Evolutionary conservation across 2,329 filamentous ascomycete species (phyloP), one percentile per base, ranked within the genome.

Genomic region (Aspergillus costaricaensis): DNA sequence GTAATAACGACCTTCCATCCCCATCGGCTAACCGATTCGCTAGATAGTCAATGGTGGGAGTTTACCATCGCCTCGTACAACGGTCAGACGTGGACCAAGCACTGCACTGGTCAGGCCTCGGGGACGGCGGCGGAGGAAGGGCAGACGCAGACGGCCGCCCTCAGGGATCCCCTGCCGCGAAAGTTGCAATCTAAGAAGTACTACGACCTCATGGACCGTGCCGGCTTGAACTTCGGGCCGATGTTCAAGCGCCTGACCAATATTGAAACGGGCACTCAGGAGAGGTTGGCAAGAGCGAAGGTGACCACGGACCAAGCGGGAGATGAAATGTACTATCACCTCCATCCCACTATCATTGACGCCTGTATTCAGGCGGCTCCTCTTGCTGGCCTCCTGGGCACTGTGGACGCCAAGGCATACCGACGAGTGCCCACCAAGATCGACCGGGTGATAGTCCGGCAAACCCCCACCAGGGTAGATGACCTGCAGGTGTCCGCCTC

Each of bases 21-120:
- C 9, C 41, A 49, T 41, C 48, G 57, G 2, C 30, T 69, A 27
- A 67, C 63, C 0, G 58, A 65, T 17, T 60, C 50, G 2, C 38
- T 57, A 1, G 57, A 67, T 6, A 62, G 58, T 19, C 49, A 61
- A 4, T 72, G 72, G 72, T 70, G 68, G 59, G 66, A 69, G 5
- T 74, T 72, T 52, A 59, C 58, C 7, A 68, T 74, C 15, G 54
- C 55, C 4, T 70, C 71, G 7, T 57, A 65, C 12, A 63, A 60
- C 36, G 67, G 66, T 2, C 55, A 56, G 2, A 54, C 21, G 9
- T 70, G 65, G 65, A 65, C 47, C 10, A 70, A 71, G 48, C 70
- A 74, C 54, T 69, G 70, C 59, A 10, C 49, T 47, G 66, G 72
- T 12, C 21, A 70, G 19, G 50, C 63, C 41, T 4, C 15, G 15